These are phyloP conservation scores for Pseudocercospora vitis DNA, from an alignment of 2,329 filamentous ascomycete genomes.

Conservation along the genomic window DNA sequence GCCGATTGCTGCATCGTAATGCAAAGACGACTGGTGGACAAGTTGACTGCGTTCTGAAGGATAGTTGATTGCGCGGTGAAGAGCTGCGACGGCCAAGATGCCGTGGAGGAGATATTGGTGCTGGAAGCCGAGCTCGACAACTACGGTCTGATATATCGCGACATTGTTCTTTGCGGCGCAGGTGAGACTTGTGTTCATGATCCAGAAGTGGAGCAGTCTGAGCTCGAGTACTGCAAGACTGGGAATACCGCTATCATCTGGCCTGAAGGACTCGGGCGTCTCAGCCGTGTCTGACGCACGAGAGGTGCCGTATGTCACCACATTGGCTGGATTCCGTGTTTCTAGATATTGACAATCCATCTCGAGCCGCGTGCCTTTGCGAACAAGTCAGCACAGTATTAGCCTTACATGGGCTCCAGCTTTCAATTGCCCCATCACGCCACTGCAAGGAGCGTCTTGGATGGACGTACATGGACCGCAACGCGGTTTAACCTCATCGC, in stretches of 20 bases:
- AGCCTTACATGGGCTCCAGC: no score
- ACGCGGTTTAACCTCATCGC: slow-evolving; percentile 10
- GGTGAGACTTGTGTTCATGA: slow-evolving; percentile 18
- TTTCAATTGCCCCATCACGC: no score
- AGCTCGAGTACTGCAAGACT: slow-evolving; percentile 23
- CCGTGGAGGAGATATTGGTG: slow-evolving; percentile 27
- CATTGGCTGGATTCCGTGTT: neutral
- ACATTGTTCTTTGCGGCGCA: slow-evolving; percentile 3
- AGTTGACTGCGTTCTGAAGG: slow-evolving; percentile 19
- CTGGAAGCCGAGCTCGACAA: slow-evolving; percentile 25
- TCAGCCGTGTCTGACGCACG: neutral
- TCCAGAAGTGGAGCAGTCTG: slow-evolving; percentile 27
- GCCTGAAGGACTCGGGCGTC: slow-evolving; percentile 5
- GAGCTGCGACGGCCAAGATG: slow-evolving; percentile 26
- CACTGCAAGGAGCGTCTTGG: no score
- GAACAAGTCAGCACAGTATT: no score
- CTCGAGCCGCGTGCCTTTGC: slow-evolving; percentile 20
- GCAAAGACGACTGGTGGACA: slow-evolving; percentile 17
- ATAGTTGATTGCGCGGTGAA: slow-evolving; percentile 23
- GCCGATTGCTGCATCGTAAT: slow-evolving; percentile 18
- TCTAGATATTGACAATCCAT: slow-evolving; percentile 20
- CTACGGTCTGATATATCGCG: slow-evolving; percentile 19
- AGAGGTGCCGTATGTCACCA: slow-evolving; percentile 8
- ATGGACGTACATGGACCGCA: slow-evolving; percentile 11
- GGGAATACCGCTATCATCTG: neutral